Conservation (phyloP, 371 early-diverging fungal species). For the Lichtheimia hyalospora region DNA sequence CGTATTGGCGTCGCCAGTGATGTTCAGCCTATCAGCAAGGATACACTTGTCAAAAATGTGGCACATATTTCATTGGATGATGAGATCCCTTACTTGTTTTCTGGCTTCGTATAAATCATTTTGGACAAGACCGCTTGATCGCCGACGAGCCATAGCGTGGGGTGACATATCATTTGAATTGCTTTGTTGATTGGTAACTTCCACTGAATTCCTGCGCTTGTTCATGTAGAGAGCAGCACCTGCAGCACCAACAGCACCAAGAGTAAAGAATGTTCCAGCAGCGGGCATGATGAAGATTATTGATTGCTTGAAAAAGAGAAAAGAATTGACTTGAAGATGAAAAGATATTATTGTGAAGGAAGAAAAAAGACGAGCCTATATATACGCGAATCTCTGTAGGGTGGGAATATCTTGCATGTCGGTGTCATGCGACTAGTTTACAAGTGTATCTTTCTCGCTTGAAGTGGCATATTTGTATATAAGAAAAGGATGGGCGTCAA, state of each 20-base stretch:
- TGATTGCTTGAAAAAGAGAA: no score
- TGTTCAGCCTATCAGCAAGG: constrained; percentile 26
- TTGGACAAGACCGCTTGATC: constrained; percentile 24
- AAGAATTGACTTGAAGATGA: no score
- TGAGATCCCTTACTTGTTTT: constrained; percentile 21
- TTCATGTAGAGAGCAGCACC: constrained; percentile 33
- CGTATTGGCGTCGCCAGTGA: constrained; percentile 44
- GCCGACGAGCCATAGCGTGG: constrained; percentile 32
- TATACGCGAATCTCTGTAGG: neutral
- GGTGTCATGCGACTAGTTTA: no score
- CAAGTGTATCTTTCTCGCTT: no score
- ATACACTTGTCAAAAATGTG: neutral
- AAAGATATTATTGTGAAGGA: neutral
- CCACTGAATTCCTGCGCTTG: constrained; percentile 21
- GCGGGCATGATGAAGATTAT: constrained; percentile 32
- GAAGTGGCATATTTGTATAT: no score
- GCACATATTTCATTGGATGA: neutral
- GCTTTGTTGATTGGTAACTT: constrained; percentile 5
- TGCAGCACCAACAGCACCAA: constrained; percentile 46
- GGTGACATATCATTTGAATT: constrained; percentile 16
- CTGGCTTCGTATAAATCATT: constrained; percentile 31
- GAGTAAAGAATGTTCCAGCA: constrained; percentile 39
- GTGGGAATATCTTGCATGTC: neutral
- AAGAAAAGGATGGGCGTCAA: no score
- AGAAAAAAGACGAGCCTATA: constrained; percentile 1